Conservation (phyloP, 805 yeast genomes). For the Monosporozyma aerobia region DNA sequence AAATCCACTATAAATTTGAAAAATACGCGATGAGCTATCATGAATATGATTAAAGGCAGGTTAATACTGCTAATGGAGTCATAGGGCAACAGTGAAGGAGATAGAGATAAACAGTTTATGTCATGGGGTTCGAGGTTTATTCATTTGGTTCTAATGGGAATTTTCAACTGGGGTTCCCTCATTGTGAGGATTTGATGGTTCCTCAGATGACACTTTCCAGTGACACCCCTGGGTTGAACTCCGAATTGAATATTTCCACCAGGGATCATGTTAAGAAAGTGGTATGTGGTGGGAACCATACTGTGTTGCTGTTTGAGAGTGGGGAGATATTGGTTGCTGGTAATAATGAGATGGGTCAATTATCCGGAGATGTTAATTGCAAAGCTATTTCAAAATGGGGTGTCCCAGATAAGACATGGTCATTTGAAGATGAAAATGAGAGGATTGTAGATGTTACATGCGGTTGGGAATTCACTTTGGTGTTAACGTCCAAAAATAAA, state of each 20-base stretch:
- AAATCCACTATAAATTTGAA: neutral
- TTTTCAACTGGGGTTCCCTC: conserved; percentile 61
- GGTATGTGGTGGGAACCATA: conserved; percentile 83
- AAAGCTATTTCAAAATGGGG: neutral
- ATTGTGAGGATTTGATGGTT: conserved; percentile 37
- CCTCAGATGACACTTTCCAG: conserved; percentile 20
- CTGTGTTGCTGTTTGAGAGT: conserved; percentile 44
- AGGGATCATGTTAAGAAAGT: conserved; percentile 34
- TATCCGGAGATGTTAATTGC: neutral
- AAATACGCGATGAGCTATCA: neutral
- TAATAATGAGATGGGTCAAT: conserved; percentile 46
- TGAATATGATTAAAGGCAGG: neutral
- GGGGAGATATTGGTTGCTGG: conserved; percentile 57
- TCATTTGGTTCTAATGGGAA: conserved; percentile 82
- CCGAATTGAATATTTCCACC: neutral
- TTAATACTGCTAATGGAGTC: neutral
- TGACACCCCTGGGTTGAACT: conserved; percentile 1
- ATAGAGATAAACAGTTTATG: neutral
- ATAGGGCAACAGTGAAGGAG: neutral
- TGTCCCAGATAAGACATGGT: neutral
- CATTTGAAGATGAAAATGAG: neutral
- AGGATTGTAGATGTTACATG: conserved; percentile 45
- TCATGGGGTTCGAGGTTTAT: conserved; percentile 15
- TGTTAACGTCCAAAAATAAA: conserved; percentile 34
- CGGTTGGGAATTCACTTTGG: conserved; percentile 72